Evolutionary conservation across 805 yeast species (phyloP).

Genomic region (Barnettozyma botsteinii): DNA sequence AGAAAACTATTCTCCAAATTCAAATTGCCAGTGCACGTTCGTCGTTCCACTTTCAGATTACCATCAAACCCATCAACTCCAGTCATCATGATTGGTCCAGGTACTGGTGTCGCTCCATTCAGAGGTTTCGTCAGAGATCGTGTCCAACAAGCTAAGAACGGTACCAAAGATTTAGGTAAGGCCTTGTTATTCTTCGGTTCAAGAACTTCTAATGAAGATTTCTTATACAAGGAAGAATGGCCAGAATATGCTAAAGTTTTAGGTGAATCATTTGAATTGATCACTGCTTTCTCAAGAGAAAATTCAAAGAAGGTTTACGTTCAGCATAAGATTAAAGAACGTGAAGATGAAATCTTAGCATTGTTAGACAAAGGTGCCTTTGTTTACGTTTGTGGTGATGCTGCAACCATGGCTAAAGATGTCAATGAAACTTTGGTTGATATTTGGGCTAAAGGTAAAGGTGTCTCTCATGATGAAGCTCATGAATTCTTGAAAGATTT

Average conservation of each 20-base stretch:
- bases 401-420: constrained; percentile 91
- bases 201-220: constrained; percentile 74
- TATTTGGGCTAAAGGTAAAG: constrained; percentile 58
- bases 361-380: constrained; percentile 71
- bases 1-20: constrained; percentile 41
- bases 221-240: constrained; percentile 89
- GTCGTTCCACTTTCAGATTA: constrained; percentile 91
- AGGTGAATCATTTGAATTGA: constrained; percentile 55
- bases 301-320: constrained; percentile 64
- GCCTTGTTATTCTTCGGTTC: constrained; percentile 82
- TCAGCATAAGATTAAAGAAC: constrained; percentile 65
- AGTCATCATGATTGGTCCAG: constrained; percentile 92
- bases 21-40: constrained; percentile 84
- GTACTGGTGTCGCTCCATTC: constrained; percentile 98
- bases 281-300: constrained; percentile 86
- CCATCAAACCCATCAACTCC: constrained; percentile 84
- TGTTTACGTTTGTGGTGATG: constrained; percentile 96
- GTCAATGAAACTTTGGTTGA: constrained; percentile 66
- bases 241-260: constrained; percentile 55
- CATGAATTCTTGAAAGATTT: constrained; percentile 69
- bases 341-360: constrained; percentile 35
- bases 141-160: constrained; percentile 44
- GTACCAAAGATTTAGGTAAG: constrained; percentile 58
- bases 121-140: constrained; percentile 92
- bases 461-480: constrained; percentile 62